Conservation (phyloP, 129 eudicot genomes). For the Cynara cardunculus region DNA sequence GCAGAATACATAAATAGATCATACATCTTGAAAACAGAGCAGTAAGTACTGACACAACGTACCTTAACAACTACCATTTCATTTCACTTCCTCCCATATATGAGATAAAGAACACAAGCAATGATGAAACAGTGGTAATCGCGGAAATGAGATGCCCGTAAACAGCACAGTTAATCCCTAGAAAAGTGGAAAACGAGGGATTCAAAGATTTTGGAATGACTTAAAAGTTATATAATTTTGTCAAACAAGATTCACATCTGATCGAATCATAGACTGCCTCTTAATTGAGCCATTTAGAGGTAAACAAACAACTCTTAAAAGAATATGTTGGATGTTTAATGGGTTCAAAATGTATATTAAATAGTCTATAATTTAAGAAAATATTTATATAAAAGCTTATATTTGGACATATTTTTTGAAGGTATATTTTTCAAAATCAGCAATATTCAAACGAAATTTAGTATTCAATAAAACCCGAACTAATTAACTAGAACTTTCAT, state of each 20-base stretch:
- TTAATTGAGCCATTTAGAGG: background rate
- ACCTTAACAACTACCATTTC: background rate
- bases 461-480: background rate
- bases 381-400: background rate
- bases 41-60: background rate
- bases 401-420: no score
- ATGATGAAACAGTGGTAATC: background rate
- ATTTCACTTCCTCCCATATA: background rate
- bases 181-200: background rate
- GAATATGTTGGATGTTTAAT: background rate
- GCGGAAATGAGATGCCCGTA: background rate
- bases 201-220: background rate
- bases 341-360: background rate
- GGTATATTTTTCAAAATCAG: background rate
- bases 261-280: background rate
- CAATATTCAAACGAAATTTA: background rate
- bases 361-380: background rate
- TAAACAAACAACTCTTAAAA: background rate
- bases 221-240: background rate
- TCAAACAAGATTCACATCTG: background rate
- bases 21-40: background rate
- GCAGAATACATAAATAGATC: background rate
- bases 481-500: background rate
- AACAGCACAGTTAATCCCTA: background rate
- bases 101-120: background rate